Percentiles rank a stretch among this genome's conserved stretches.
phyloP scores from a whole-genome alignment of 768 basidiomycete species.

The Leccinum arenicola region DNA sequence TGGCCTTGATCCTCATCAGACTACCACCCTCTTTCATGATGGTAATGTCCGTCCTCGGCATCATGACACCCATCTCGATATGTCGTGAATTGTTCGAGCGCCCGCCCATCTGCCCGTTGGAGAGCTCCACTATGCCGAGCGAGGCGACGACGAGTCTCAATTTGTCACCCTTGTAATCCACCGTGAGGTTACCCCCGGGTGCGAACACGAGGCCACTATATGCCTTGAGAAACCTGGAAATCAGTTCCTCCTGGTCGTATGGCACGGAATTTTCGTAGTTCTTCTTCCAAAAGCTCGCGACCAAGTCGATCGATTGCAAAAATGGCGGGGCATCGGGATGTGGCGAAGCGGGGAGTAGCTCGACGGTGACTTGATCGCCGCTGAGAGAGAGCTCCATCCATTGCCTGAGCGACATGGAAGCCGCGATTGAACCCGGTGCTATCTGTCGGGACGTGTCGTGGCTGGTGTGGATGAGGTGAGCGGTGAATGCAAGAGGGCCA shows the following conservation, averaged over 20 bases:
- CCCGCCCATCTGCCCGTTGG: slow-evolving; percentile 55
- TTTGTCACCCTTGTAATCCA: slow-evolving; percentile 87
- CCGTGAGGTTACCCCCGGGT: slow-evolving; percentile 66
- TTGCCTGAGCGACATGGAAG: slow-evolving; percentile 74
- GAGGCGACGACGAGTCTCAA: slow-evolving; percentile 69
- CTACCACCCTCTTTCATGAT: slow-evolving; percentile 83
- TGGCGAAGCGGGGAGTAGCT: slow-evolving; percentile 47
- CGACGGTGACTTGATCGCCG: slow-evolving; percentile 75
- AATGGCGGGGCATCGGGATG: slow-evolving; percentile 58
- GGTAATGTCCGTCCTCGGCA: slow-evolving; percentile 90
- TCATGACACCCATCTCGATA: slow-evolving; percentile 65
- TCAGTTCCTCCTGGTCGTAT: slow-evolving; percentile 90
- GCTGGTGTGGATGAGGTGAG: slow-evolving; percentile 43
- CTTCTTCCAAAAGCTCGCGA: slow-evolving; percentile 62
- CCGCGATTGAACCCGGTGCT: slow-evolving; percentile 67
- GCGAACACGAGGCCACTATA: slow-evolving; percentile 73
- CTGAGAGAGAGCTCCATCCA: slow-evolving; percentile 84
- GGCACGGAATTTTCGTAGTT: slow-evolving; percentile 57
- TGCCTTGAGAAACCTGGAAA: slow-evolving; percentile 66
- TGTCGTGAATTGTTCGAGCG: slow-evolving; percentile 29
- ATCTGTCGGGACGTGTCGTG: slow-evolving; percentile 78
- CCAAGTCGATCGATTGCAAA: slow-evolving; percentile 77
- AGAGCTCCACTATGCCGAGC: slow-evolving; percentile 56
- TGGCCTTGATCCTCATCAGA: slow-evolving; percentile 86
- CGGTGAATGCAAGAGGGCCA: not conserved